A percentile compares a stretch with the other conserved stretches of the same genome.
Conservation (phyloP, 2,329 filamentous ascomycete genomes). For the Penicillium sp. region DNA sequence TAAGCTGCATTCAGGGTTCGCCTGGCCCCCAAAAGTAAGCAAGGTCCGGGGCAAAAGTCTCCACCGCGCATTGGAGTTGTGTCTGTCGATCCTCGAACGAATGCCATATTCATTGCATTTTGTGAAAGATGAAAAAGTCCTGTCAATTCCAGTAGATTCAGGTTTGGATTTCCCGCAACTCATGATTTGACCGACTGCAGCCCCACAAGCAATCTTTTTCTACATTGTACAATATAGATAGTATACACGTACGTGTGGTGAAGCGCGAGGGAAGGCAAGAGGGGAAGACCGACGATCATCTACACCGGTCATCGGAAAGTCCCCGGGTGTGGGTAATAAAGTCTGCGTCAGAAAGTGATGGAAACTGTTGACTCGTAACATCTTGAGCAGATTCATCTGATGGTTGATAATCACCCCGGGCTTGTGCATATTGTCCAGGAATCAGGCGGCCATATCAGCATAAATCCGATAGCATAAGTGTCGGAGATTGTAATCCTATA, state of each 20-base stretch:
- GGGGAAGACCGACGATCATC: background rate
- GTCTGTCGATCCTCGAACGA: background rate
- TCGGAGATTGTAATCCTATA: background rate
- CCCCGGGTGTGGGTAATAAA: background rate
- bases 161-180: too few species aligned
- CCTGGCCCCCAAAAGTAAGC: background rate
- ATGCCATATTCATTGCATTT: background rate
- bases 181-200: too few species aligned
- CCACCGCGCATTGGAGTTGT: background rate
- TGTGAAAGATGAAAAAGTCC: background rate
- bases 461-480: background rate
- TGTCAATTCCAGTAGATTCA: too few species aligned
- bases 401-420: background rate
- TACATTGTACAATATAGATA: background rate
- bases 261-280: background rate
- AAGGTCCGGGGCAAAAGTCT: background rate
- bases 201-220: background rate
- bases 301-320: background rate
- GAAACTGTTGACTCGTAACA: background rate
- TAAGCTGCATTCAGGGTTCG: background rate
- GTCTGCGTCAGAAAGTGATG: background rate
- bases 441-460: background rate
- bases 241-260: background rate
- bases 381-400: background rate
- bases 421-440: background rate